Base-by-base conservation (phyloP, 148 eudicot species). In the Euryodendron excelsum region DNA sequence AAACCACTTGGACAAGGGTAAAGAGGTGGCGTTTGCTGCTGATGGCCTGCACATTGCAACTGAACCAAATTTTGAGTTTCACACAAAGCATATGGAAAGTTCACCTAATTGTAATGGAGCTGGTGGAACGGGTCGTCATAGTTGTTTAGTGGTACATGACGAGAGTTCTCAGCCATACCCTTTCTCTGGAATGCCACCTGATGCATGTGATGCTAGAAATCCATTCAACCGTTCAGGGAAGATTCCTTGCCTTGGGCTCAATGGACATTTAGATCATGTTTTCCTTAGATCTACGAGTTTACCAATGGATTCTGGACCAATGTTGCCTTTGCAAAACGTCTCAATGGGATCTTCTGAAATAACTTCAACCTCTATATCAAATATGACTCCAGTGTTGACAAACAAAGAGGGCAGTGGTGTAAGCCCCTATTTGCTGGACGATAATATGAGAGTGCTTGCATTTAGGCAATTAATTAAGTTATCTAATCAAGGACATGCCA, bases 341-440 rank as follows among this genome's bases (percentile, higher is more conserved):
- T 80, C 87, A 31, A 9, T 78, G 66, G 85, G 86, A 61, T 56
- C 73, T 80, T 69, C 84, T 69, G 58, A 79, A 75, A 45, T 79
- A 77, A 76, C 75, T 41, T 68, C 81, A 64, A 58, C 50, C 55
- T 52, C 39, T 65, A 55, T 47, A 36, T 58, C 82, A 47, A 85
- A 63, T 70, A 63, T 34, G 72, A 37, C 60, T 80, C 76, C 83
- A 66, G 50, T 82, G 70, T 73, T 80, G 55, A 36, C 81, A 20
- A 78, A 77, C 55, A 75, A 82, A 70, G 83, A 79, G 48, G 52
- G 48, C 80, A 78, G 60, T 53, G 75, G 78, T 61, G 68, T 71
- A 69, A 80, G 59, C 50, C 73, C 84, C 30, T 68, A 47, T 83
- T 31, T 76, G 18, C 67, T 82, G 80, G 73, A 79, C 72, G 88